Percentiles rank a stretch among this genome's conserved stretches.
phyloP scores from a whole-genome alignment of 345 rosid genomes.

The Melastoma malabathricum region DNA sequence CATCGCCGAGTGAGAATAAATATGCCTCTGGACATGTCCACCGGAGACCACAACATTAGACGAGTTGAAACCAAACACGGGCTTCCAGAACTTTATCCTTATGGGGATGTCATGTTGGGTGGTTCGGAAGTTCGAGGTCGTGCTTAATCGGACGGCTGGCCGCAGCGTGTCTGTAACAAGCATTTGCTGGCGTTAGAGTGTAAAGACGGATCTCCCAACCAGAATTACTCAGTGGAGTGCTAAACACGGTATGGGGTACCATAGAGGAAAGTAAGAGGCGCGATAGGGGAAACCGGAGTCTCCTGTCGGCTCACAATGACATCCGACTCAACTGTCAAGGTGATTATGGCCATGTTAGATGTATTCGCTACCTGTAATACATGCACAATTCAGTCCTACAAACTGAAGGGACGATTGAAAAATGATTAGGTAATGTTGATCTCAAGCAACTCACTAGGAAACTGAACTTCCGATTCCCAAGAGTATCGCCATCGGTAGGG shows the following conservation, averaged over 20 bases:
- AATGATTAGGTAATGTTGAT: not conserved
- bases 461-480: conserved; percentile 62
- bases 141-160: conserved; percentile 57
- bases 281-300: conserved; percentile 56
- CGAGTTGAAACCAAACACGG: conserved; percentile 78
- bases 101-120: conserved; percentile 40
- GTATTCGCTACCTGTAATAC: conserved; percentile 46
- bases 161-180: conserved; percentile 62
- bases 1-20: not conserved
- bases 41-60: conserved; percentile 59
- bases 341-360: conserved; percentile 41
- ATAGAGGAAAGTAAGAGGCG: conserved; percentile 71
- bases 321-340: conserved; percentile 32
- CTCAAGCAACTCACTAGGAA: conserved; percentile 55
- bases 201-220: not conserved
- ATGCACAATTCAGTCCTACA: not conserved
- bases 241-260: conserved; percentile 25
- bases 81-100: conserved; percentile 60
- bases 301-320: conserved; percentile 58
- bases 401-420: not conserved
- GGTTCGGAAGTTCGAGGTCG: conserved; percentile 57
- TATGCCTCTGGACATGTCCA: conserved; percentile 71
- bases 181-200: conserved; percentile 10
- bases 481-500: conserved; percentile 39
- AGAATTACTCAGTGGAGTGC: conserved; percentile 2